Evolutionary conservation across 139 green algal genomes (phyloP).

Genomic region (Chlamydomonas schloesseri): DNA sequence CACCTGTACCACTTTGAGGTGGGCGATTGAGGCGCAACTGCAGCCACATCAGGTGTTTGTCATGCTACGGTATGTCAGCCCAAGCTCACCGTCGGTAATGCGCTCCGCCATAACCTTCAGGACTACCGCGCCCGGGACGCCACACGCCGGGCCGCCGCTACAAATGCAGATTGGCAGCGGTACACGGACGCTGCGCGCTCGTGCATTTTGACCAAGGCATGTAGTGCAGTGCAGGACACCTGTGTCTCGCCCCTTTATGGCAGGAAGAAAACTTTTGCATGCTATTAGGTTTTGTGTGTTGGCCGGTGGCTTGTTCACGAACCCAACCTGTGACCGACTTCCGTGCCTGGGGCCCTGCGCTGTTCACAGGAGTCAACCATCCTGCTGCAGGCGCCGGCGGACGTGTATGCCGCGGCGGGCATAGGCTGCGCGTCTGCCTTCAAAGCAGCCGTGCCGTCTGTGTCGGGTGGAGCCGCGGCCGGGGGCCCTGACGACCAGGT

Average conservation of each 20-base stretch:
- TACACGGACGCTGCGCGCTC: background rate
- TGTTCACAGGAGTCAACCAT: background rate
- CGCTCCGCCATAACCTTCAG: background rate
- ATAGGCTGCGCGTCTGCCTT: background rate
- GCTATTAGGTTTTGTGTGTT: no score
- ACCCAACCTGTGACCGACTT: no score
- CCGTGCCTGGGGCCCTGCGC: no score
- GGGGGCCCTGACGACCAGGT: background rate
- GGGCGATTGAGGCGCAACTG: background rate
- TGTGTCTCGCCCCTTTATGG: no score
- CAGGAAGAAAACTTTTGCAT: no score
- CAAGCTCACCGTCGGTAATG: no score
- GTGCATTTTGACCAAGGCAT: background rate
- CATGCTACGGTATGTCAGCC: no score
- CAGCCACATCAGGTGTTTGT: no score
- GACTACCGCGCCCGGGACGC: background rate
- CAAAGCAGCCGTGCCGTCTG: background rate
- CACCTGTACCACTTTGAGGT: conserved; percentile 18
- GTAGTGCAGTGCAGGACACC: background rate
- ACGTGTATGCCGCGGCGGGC: background rate
- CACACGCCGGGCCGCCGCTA: background rate
- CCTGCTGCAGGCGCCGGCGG: background rate
- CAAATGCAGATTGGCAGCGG: background rate
- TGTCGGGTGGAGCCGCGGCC: no score
- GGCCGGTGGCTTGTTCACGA: no score